Conservation (phyloP, 306 rosid genomes). For the Luffa aegyptiaca region DNA sequence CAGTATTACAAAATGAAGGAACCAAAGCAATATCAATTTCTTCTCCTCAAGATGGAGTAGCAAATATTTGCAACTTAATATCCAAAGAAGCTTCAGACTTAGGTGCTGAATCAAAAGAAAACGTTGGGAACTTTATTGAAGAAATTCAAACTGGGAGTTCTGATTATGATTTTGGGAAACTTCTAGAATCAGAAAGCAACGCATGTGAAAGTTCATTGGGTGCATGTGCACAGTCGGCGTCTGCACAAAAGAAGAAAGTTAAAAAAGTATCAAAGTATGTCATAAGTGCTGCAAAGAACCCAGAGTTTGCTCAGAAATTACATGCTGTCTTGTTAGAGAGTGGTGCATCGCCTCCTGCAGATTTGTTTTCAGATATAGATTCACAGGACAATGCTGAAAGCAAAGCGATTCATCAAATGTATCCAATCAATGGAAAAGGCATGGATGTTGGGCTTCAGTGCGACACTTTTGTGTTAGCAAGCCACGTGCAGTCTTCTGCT, state of each 20-base stretch:
- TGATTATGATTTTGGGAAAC: slow-evolving; percentile 30
- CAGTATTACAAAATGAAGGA: slow-evolving; percentile 28
- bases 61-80: slow-evolving; percentile 28
- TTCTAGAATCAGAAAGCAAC: slow-evolving; percentile 21
- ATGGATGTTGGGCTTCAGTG: slow-evolving; percentile 31
- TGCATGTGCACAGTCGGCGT: slow-evolving; percentile 38
- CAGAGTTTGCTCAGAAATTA: slow-evolving; percentile 77
- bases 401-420: slow-evolving; percentile 18
- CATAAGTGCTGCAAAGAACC: slow-evolving; percentile 78
- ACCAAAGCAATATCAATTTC: slow-evolving; percentile 25
- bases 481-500: slow-evolving; percentile 30
- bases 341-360: slow-evolving; percentile 89
- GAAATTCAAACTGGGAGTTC: slow-evolving; percentile 32
- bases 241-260: slow-evolving; percentile 70
- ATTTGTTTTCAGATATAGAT: slow-evolving; percentile 67
- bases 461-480: slow-evolving; percentile 29
- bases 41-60: slow-evolving; percentile 25
- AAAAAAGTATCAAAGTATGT: slow-evolving; percentile 81
- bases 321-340: slow-evolving; percentile 83
- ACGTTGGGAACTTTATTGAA: slow-evolving; percentile 20
- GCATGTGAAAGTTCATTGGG: slow-evolving; percentile 39
- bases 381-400: slow-evolving; percentile 35
- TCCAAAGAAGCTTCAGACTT: slow-evolving; percentile 35
- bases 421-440: slow-evolving; percentile 12
- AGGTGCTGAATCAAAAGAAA: slow-evolving; percentile 31